Conservation (phyloP, 495 filamentous ascomycete species). For the Pyrenula massariospora region DNA sequence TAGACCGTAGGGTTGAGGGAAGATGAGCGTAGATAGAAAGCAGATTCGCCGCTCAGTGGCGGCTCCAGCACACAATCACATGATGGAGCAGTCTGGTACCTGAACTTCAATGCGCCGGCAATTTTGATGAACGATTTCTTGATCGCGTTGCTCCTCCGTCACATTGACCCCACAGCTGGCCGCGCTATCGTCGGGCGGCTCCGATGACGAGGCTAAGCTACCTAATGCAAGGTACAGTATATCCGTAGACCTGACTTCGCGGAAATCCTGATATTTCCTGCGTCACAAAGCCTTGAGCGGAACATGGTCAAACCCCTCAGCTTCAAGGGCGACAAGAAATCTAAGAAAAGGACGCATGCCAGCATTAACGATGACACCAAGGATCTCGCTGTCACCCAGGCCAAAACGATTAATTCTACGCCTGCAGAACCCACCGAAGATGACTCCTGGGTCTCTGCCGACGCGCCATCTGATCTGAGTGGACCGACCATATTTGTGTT, state of each 20-base stretch:
- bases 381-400: constrained; percentile 27
- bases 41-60: neutral
- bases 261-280: too few relatives aligned
- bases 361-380: constrained; percentile 15
- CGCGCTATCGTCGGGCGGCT: neutral
- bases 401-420: constrained; percentile 18
- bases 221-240: too few relatives aligned
- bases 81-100: neutral
- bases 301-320: constrained; percentile 56
- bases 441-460: constrained; percentile 85
- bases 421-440: constrained; percentile 39
- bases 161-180: neutral
- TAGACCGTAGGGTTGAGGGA: neutral
- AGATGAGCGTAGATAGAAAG: neutral
- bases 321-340: constrained; percentile 96
- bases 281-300: neutral
- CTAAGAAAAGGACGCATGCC: constrained; percentile 73
- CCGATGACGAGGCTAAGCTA: too few relatives aligned
- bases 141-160: neutral
- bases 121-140: neutral
- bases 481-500: constrained; percentile 77
- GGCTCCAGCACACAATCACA: neutral
- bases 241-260: too few relatives aligned
- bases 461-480: constrained; percentile 59
- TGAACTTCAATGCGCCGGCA: too few relatives aligned